A percentile compares a stretch with the other conserved stretches of the same genome.
Conservation (phyloP, 1,284 basidiomycete genomes). For the Cutaneotrichosporon cyanovorans region DNA sequence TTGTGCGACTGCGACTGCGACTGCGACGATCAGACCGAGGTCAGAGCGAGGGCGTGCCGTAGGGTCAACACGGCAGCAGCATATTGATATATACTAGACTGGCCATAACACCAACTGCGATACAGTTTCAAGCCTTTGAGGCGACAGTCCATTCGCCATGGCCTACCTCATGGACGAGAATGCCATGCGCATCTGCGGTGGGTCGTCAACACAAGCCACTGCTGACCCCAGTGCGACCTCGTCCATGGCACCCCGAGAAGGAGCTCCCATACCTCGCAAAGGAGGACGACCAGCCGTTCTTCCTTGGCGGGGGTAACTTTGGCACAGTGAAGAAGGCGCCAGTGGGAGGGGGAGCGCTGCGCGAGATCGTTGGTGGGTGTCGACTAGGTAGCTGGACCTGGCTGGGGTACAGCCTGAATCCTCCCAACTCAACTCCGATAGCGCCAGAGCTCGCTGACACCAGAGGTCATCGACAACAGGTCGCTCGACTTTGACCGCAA, state of each 20-base stretch:
- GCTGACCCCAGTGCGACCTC: slow-evolving; percentile 64
- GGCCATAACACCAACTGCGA: too few species aligned
- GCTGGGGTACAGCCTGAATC: too few species aligned
- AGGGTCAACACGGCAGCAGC: too few species aligned
- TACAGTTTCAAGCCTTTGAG: too few species aligned
- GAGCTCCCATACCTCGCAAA: slow-evolving; percentile 71
- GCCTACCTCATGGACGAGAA: slow-evolving; percentile 20
- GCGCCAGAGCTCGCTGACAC: too few species aligned
- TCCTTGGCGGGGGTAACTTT: slow-evolving; percentile 73
- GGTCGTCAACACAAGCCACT: not conserved
- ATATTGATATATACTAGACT: too few species aligned
- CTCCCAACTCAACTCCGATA: too few species aligned
- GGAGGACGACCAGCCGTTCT: slow-evolving; percentile 52
- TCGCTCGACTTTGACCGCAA: slow-evolving; percentile 80
- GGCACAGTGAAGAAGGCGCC: slow-evolving; percentile 45
- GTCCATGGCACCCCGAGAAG: slow-evolving; percentile 68
- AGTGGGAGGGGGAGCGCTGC: slow-evolving; percentile 27
- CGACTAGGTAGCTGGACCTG: too few species aligned
- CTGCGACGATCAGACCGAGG: too few species aligned
- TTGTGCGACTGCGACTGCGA: too few species aligned
- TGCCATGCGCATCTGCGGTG: slow-evolving; percentile 22
- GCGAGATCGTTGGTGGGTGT: slow-evolving; percentile 45
- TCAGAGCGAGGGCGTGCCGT: too few species aligned
- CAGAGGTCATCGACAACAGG: slow-evolving; percentile 49
- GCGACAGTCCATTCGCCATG: slow-evolving; percentile 7